Evolutionary conservation across 495 filamentous ascomycete genomes (phyloP).

Genomic region (Hypoxylon crocopeplum): DNA sequence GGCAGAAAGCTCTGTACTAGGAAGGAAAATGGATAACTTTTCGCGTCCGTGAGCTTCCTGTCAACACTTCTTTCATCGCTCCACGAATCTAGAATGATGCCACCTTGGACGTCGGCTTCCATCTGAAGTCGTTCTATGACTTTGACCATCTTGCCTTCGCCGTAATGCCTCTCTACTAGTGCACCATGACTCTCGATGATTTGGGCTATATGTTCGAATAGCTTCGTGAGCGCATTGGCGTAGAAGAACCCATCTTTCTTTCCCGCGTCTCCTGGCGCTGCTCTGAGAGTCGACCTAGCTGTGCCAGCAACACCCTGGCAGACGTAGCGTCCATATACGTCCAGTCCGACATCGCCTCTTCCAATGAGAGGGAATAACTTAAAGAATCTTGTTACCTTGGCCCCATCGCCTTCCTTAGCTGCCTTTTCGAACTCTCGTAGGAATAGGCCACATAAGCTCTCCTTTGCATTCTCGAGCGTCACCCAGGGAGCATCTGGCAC

Average conservation of each 20-base stretch:
- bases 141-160: constrained; percentile 87
- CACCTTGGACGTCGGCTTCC: constrained; percentile 96
- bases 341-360: constrained; percentile 83
- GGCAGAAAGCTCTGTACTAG: constrained; percentile 92
- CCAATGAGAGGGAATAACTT: constrained; percentile 97
- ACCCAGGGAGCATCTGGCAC: constrained; percentile 89
- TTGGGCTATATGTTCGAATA: constrained; percentile 97
- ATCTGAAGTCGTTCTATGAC: constrained; percentile 93
- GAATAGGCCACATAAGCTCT: constrained; percentile 87
- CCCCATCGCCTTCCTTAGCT: constrained; percentile 80
- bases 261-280: constrained; percentile 56
- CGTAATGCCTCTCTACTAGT: constrained; percentile 93
- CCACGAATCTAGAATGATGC: constrained; percentile 95
- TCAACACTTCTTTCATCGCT: constrained; percentile 85
- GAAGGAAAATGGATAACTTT: constrained; percentile 96
- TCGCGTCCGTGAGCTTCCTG: constrained; percentile 88
- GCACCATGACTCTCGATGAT: constrained; percentile 91
- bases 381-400: constrained; percentile 93
- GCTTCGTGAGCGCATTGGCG: constrained; percentile 83
- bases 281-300: constrained; percentile 80
- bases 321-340: constrained; percentile 94
- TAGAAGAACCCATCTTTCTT: constrained; percentile 83
- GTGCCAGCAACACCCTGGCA: constrained; percentile 88
- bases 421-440: constrained; percentile 95
- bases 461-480: constrained; percentile 84